These are phyloP conservation scores for Aspergillus avenaceus DNA, from an alignment of 495 filamentous ascomycete genomes.

Conservation along the genomic window DNA sequence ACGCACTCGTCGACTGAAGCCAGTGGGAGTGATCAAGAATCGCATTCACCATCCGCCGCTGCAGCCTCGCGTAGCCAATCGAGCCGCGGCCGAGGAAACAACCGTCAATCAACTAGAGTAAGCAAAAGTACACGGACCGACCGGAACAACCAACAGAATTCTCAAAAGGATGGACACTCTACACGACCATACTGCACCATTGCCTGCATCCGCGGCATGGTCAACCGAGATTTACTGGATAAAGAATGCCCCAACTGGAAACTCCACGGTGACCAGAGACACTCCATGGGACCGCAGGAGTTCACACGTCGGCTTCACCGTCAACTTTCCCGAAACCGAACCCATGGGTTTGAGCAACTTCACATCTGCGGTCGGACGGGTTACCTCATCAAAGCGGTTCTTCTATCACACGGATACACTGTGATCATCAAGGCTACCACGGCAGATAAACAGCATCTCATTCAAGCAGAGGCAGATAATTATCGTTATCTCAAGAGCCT, in stretches of 20 bases:
- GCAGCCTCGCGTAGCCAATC: slow-evolving; percentile 16
- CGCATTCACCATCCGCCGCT: slow-evolving; percentile 17
- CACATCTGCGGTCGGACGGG: slow-evolving; percentile 24
- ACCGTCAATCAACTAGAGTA: slow-evolving; percentile 9
- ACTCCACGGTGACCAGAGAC: slow-evolving; percentile 13
- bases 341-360: slow-evolving; percentile 21
- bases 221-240: slow-evolving; percentile 20
- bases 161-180: slow-evolving; percentile 10
- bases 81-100: slow-evolving; percentile 9
- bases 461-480: slow-evolving; percentile 22
- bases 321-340: slow-evolving; percentile 21
- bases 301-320: slow-evolving; percentile 21
- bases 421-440: slow-evolving; percentile 26
- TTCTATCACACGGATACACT: slow-evolving; percentile 25
- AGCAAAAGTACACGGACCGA: slow-evolving; percentile 11
- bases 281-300: slow-evolving; percentile 15
- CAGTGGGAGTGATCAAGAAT: slow-evolving; percentile 20
- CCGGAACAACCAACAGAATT: slow-evolving; percentile 12
- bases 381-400: slow-evolving; percentile 27
- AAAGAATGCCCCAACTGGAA: slow-evolving; percentile 21
- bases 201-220: slow-evolving; percentile 21
- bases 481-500: slow-evolving; percentile 17
- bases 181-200: slow-evolving; percentile 24
- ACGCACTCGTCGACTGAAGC: slow-evolving; percentile 17
- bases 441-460: slow-evolving; percentile 17